These are phyloP conservation scores for Ceratobasidium sp. DNA, from an alignment of 1,284 basidiomycete species.

Conservation along the genomic window DNA sequence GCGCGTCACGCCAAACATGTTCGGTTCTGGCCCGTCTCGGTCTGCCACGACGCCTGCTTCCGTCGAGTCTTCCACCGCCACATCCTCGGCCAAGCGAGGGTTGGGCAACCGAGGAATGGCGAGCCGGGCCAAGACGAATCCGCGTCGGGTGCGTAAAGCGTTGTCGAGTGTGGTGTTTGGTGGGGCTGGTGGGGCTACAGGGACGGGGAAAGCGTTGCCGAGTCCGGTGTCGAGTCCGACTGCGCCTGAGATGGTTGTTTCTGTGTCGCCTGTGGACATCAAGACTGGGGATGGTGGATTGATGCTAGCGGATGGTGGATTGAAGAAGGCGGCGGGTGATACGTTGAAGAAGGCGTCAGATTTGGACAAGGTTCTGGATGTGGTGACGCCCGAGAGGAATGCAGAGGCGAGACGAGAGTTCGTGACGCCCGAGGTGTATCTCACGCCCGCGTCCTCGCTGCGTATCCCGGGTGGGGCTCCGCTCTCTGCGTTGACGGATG, in stretches of 20 bases:
- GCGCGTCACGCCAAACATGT: neutral
- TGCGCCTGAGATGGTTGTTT: neutral
- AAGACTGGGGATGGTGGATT: no score
- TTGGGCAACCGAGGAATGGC: constrained; percentile 29
- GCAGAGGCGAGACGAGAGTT: neutral
- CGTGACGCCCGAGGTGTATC: constrained; percentile 35
- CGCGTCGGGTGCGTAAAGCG: constrained; percentile 3
- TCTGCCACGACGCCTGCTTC: neutral
- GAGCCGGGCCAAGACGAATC: constrained; percentile 35
- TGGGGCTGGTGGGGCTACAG: no score
- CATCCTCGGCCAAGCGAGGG: constrained; percentile 21
- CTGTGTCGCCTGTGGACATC: constrained; percentile 14
- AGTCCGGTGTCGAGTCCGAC: constrained; percentile 36
- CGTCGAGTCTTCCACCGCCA: neutral
- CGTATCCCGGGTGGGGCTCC: constrained; percentile 7
- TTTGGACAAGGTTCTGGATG: neutral
- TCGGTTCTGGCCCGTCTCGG: no score
- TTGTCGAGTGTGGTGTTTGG: constrained; percentile 22
- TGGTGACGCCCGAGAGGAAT: neutral
- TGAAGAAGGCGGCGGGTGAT: no score
- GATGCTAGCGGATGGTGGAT: no score
- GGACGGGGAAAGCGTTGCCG: constrained; percentile 16
- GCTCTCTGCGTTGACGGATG: neutral
- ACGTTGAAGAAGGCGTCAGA: no score
- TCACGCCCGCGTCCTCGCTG: constrained; percentile 35